Evolutionary conservation across 2,329 filamentous ascomycete species (phyloP), one percentile per base, ranked within the genome.

Genomic region (Purpureocillium lavendulum): DNA sequence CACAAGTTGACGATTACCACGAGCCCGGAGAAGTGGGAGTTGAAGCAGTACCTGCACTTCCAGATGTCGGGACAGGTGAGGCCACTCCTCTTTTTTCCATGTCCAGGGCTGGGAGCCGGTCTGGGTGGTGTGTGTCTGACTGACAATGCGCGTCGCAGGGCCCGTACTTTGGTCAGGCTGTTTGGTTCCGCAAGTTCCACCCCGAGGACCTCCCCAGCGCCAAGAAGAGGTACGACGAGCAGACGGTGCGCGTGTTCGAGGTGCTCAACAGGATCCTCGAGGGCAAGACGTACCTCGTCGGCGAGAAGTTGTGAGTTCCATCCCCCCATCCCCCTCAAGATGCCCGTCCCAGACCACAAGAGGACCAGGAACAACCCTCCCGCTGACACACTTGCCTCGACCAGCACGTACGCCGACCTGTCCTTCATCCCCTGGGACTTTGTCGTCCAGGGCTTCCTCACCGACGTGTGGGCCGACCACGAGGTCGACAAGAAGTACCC

Each of bases 31-130:
- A 55, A 55, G 38, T 58, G 51, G 45, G 43, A 44, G 4, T 40
- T 55, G 33, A 59, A 58, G 46, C 59, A 64, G 48, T 62, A 54
- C 42, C 49, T 62, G 10, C 49, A 57, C 47, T 63, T 64, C 42
- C 61, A 65, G 36, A 56, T 56, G 45, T 63, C 58, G 13, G 61
- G 62, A 12, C 61, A 64, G 45, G 51, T 53, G n/a, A 40, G 30
- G 41, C 12, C 10, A 12, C 11, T 8, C 14, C 33, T 10, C 33
- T 30, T 7, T 5, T 15, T n/a, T n/a, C n/a, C n/a, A n/a, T n/a
- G n/a, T n/a, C n/a, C n/a, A n/a, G n/a, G n/a, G n/a, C n/a, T n/a
- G n/a, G n/a, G n/a, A n/a, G n/a, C n/a, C n/a, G n/a, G n/a, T n/a
- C n/a, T n/a, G n/a, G n/a, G n/a, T n/a, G n/a, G n/a, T n/a, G n/a